These are phyloP conservation scores for Aspergillus pseudotamarii DNA, from an alignment of 2,329 filamentous ascomycete species.

Conservation along the genomic window DNA sequence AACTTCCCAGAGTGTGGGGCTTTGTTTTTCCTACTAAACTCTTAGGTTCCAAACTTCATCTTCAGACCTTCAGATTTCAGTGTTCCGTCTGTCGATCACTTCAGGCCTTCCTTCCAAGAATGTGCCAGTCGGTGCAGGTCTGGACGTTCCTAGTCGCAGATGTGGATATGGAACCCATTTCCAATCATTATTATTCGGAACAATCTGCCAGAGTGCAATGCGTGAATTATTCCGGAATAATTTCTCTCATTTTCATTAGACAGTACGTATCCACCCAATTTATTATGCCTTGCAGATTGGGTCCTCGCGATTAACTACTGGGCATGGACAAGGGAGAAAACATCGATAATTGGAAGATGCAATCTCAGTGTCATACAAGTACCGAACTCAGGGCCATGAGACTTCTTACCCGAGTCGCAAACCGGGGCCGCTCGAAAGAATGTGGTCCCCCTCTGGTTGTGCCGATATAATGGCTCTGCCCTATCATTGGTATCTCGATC, in stretches of 20 bases:
- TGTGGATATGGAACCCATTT: conserved; percentile 8
- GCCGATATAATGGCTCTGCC: neutral
- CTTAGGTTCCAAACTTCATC: conserved; percentile 6
- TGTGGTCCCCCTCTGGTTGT: neutral
- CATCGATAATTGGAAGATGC: neutral
- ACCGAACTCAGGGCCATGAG: conserved; percentile 1
- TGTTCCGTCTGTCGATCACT: conserved; percentile 8
- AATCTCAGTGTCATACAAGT: neutral
- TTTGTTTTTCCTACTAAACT: conserved; percentile 10
- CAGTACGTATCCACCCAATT: conserved; percentile 1
- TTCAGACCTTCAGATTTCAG: neutral
- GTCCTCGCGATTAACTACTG: neutral
- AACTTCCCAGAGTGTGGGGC: conserved; percentile 12
- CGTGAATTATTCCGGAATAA: neutral
- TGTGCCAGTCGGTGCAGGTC: conserved; percentile 10
- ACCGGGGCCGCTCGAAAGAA: neutral
- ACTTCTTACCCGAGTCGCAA: conserved; percentile 4
- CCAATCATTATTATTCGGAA: conserved; percentile 4
- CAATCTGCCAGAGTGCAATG: neutral
- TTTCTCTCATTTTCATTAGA: neutral
- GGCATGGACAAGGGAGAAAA: neutral
- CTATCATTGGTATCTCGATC: conserved; percentile 7
- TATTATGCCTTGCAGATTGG: conserved; percentile 8
- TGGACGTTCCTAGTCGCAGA: conserved; percentile 8
- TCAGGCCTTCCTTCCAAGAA: neutral